Evolutionary conservation across 2,329 filamentous ascomycete genomes (phyloP).

Genomic region (Proliferodiscus dingleyae): DNA sequence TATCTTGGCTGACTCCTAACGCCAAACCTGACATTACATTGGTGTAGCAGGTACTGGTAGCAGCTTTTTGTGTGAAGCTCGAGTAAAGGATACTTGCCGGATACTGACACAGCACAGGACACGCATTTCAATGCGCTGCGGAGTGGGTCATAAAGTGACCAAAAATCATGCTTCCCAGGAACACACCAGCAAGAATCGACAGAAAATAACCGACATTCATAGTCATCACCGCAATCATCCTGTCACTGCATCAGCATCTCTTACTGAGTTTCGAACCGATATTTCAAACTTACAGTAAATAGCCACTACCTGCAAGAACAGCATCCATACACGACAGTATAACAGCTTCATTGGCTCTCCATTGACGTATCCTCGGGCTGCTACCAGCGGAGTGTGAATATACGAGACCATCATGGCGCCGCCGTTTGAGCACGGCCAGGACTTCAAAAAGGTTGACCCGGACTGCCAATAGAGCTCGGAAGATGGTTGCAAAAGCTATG

Average conservation of each 20-base stretch:
- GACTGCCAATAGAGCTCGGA: constrained; percentile 64
- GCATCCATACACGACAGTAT: constrained; percentile 64
- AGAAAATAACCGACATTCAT: constrained; percentile 79
- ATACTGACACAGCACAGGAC: too few species aligned
- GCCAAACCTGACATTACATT: too few species aligned
- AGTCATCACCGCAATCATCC: constrained; percentile 88
- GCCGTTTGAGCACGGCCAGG: constrained; percentile 4
- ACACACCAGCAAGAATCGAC: constrained; percentile 67
- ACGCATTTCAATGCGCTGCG: too few species aligned
- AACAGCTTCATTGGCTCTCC: constrained; percentile 75
- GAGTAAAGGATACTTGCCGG: too few species aligned
- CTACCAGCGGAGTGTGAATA: background rate
- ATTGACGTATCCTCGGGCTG: constrained; percentile 33
- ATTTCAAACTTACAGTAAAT: constrained; percentile 65
- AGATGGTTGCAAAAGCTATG: constrained; percentile 63
- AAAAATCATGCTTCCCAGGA: constrained; percentile 65
- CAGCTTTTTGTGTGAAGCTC: too few species aligned
- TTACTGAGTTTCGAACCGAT: constrained; percentile 2
- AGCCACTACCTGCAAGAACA: constrained; percentile 65
- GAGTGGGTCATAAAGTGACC: constrained; percentile 1
- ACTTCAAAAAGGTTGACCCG: constrained; percentile 37
- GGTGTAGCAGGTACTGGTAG: too few species aligned
- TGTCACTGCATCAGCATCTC: constrained; percentile 34
- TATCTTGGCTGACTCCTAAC: too few species aligned
- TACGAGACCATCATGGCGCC: background rate